These are phyloP conservation scores for Sanguinoderma infundibulare DNA, from an alignment of 1,284 basidiomycete species.

Conservation along the genomic window DNA sequence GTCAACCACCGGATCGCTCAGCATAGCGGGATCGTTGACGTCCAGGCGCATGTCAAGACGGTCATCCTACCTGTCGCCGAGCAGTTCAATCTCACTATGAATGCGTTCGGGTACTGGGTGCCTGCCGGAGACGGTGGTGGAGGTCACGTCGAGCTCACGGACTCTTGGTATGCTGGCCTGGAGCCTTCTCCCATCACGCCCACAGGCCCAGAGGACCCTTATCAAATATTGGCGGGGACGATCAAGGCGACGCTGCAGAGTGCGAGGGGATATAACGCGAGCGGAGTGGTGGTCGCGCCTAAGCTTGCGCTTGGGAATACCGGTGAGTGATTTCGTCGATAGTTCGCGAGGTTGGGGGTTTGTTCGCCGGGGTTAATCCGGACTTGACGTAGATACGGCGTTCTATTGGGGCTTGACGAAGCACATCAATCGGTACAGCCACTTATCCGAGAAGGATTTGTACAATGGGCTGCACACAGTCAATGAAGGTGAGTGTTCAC, in stretches of 20 bases:
- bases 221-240: slow-evolving; percentile 51
- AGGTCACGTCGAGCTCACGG: slow-evolving; percentile 41
- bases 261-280: slow-evolving; percentile 28
- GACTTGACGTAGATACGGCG: slow-evolving; percentile 39
- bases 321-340: slow-evolving; percentile 20
- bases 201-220: slow-evolving; percentile 46
- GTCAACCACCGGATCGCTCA: slow-evolving; percentile 60
- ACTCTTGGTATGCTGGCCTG: slow-evolving; percentile 46
- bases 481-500: slow-evolving; percentile 33
- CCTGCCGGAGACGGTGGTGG: slow-evolving; percentile 20
- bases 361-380: too few relatives aligned
- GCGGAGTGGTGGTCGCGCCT: slow-evolving; percentile 43
- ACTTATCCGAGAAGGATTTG: slow-evolving; percentile 25
- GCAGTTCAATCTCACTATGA: slow-evolving; percentile 54
- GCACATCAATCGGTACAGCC: slow-evolving; percentile 50
- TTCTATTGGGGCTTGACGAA: slow-evolving; percentile 48
- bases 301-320: slow-evolving; percentile 42
- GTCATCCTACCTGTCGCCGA: slow-evolving; percentile 47
- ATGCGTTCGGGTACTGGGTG: slow-evolving; percentile 47
- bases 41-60: slow-evolving; percentile 44
- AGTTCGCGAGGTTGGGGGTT: neutral
- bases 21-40: slow-evolving; percentile 46
- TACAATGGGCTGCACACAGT: slow-evolving; percentile 54
- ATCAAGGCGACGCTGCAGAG: slow-evolving; percentile 45
- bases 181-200: slow-evolving; percentile 62